Conservation (phyloP, 2,329 filamentous ascomycete species). For the Plectosphaerella cucumerina region DNA sequence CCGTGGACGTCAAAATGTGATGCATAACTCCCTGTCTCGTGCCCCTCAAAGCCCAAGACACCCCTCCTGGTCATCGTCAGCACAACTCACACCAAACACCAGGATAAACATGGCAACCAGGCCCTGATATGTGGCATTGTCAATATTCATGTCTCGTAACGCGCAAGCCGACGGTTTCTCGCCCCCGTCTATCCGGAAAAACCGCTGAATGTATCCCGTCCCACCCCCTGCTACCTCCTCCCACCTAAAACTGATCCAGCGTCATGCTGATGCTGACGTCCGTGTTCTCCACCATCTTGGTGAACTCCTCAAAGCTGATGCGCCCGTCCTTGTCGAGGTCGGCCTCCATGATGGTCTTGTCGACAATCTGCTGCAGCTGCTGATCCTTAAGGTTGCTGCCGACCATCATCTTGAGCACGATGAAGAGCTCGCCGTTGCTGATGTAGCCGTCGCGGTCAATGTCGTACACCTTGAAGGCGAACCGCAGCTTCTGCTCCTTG, state of each 20-base stretch:
- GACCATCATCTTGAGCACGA: slow-evolving; percentile 99
- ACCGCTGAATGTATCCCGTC: neutral
- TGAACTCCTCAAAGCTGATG: slow-evolving; percentile 99
- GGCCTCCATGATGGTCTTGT: slow-evolving; percentile 99
- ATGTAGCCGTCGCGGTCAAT: slow-evolving; percentile 99
- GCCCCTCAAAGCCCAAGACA: no score
- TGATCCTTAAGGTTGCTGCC: slow-evolving; percentile 98
- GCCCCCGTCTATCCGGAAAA: neutral
- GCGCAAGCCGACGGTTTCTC: neutral
- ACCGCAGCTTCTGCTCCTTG: slow-evolving; percentile 96
- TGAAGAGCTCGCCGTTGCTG: slow-evolving; percentile 97
- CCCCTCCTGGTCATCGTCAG: no score
- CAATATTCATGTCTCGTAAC: neutral
- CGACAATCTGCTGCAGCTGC: slow-evolving; percentile 97
- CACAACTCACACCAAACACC: no score
- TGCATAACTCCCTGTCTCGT: no score
- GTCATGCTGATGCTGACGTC: slow-evolving; percentile 74
- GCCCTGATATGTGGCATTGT: no score
- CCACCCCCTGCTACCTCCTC: neutral
- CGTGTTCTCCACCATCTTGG: slow-evolving; percentile 97
- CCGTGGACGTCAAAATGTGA: no score
- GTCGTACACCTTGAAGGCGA: slow-evolving; percentile 99
- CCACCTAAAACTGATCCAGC: slow-evolving; percentile 47
- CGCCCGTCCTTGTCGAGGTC: slow-evolving; percentile 94
- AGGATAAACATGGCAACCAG: no score